Conservation (phyloP, 2,329 filamentous ascomycete species). For the Fusarium xyrophilum region DNA sequence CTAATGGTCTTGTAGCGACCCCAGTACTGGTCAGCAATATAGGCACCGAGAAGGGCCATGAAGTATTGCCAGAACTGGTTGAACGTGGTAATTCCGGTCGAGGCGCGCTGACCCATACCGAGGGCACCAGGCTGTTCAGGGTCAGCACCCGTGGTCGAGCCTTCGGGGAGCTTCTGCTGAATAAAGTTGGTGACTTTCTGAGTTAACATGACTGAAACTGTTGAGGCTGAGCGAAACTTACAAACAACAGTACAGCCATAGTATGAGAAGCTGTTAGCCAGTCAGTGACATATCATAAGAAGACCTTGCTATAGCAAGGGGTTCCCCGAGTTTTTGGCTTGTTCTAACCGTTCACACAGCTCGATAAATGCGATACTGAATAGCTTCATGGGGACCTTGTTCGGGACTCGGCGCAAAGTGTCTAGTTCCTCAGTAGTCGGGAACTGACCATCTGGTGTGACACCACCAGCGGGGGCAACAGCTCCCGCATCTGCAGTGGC, state of each 20-base stretch:
- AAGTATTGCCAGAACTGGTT: constrained; percentile 67
- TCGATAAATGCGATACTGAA: constrained; percentile 73
- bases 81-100: constrained; percentile 53
- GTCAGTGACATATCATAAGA: too few relatives aligned
- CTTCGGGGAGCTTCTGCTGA: constrained; percentile 60
- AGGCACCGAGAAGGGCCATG: constrained; percentile 63
- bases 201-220: neutral
- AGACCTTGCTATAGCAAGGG: too few relatives aligned
- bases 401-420: constrained; percentile 61
- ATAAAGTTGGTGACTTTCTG: constrained; percentile 66
- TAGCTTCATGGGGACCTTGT: constrained; percentile 64
- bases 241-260: constrained; percentile 71
- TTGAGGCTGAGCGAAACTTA: constrained; percentile 51
- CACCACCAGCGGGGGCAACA: neutral
- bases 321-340: too few relatives aligned
- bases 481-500: neutral
- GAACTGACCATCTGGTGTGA: constrained; percentile 16
- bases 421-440: constrained; percentile 51
- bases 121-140: constrained; percentile 59
- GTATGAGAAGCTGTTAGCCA: constrained; percentile 76
- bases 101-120: constrained; percentile 63
- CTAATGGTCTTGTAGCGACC: constrained; percentile 75
- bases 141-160: constrained; percentile 62
- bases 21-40: constrained; percentile 62
- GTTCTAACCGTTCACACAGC: constrained; percentile 74